phyloP scores from a whole-genome alignment of 345 rosid genomes.

The Acer campestre region DNA sequence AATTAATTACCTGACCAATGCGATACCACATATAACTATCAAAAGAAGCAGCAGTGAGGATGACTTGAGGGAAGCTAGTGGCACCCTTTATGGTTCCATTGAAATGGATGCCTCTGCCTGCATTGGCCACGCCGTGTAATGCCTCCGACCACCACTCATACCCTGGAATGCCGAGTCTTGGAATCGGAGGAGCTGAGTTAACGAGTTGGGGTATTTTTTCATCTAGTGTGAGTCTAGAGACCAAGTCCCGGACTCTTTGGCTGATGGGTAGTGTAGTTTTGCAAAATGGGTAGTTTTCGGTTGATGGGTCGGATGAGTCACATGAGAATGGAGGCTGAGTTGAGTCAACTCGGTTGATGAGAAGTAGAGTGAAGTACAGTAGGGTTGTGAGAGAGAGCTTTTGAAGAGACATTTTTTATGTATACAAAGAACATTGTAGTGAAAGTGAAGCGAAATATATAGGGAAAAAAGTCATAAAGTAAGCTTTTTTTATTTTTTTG shows the following conservation, averaged over 20 bases:
- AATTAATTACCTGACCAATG: constrained; percentile 65
- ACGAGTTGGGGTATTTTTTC: constrained; percentile 86
- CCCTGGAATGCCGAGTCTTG: constrained; percentile 72
- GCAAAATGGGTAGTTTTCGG: constrained; percentile 57
- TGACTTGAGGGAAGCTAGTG: constrained; percentile 92
- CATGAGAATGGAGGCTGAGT: constrained; percentile 63
- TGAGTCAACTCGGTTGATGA: constrained; percentile 27
- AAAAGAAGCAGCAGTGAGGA: constrained; percentile 79
- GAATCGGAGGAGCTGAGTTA: constrained; percentile 67
- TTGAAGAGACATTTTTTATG: constrained; percentile 9
- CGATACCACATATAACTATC: constrained; percentile 74
- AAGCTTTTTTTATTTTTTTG: neutral
- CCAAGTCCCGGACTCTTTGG: constrained; percentile 67
- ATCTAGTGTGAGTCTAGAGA: constrained; percentile 66
- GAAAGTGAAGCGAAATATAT: neutral
- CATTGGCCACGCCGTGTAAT: constrained; percentile 71
- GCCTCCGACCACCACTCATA: constrained; percentile 99
- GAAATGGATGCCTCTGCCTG: constrained; percentile 57
- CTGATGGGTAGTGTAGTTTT: constrained; percentile 50
- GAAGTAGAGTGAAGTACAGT: neutral
- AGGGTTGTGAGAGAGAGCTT: constrained; percentile 3
- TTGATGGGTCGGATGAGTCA: constrained; percentile 47
- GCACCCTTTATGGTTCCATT: constrained; percentile 59
- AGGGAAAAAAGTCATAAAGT: neutral
- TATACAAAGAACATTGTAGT: too few species aligned